These are phyloP conservation scores for Trichoderma gracile DNA, from an alignment of 2,329 filamentous ascomycete species.

Conservation along the genomic window DNA sequence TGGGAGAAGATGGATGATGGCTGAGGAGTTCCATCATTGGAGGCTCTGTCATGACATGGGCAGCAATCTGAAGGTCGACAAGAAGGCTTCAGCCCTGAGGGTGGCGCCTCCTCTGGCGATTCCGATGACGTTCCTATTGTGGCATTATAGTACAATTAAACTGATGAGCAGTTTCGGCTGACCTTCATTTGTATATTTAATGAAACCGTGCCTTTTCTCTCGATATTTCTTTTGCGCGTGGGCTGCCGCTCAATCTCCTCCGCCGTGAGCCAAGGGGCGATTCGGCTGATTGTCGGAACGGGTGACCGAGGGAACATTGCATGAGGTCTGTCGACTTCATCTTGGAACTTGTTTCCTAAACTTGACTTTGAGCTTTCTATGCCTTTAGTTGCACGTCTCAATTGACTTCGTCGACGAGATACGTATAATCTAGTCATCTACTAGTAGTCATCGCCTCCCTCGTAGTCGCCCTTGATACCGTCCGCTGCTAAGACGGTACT, in stretches of 20 bases:
- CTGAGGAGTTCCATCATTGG: background rate
- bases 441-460: no score
- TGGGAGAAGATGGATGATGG: background rate
- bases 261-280: background rate
- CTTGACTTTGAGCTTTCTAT: background rate
- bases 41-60: constrained; percentile 4
- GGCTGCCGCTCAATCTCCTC: no score
- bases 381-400: background rate
- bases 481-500: background rate
- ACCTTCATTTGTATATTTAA: constrained; percentile 10
- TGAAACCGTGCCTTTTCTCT: background rate
- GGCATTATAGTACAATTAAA: constrained; percentile 25
- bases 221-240: background rate
- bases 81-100: background rate
- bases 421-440: background rate
- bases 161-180: constrained; percentile 15
- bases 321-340: background rate
- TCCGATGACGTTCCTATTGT: constrained; percentile 13
- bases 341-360: background rate
- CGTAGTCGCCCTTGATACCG: background rate
- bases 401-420: background rate
- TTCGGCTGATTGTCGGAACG: constrained; percentile 20
- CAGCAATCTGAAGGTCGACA: constrained; percentile 1
- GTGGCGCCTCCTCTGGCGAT: constrained; percentile 6
- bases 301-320: background rate